These are phyloP conservation scores for Saururus chinensis DNA, from an alignment of 164 flowering plant species.

Conservation along the genomic window DNA sequence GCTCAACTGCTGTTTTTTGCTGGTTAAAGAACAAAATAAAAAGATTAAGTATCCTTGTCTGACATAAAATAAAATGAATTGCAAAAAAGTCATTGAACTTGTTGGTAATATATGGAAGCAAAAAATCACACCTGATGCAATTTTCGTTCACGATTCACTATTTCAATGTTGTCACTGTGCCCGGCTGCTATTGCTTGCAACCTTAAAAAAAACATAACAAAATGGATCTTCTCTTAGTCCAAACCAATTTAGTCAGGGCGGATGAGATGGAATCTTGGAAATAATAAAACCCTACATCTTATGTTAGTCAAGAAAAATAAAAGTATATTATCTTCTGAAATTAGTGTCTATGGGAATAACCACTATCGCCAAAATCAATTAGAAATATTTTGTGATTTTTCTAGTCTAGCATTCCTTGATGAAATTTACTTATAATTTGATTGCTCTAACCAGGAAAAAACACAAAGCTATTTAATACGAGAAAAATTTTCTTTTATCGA, in stretches of 20 bases:
- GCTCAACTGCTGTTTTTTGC: slow-evolving; percentile 89
- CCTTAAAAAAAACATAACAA: slow-evolving; percentile 20
- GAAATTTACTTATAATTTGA: too few relatives aligned
- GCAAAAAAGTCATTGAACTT: neutral
- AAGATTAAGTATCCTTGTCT: neutral
- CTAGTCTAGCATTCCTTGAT: too few relatives aligned
- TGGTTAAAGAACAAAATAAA: slow-evolving; percentile 21
- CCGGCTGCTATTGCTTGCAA: slow-evolving; percentile 57
- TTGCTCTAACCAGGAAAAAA: too few relatives aligned
- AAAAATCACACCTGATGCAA: slow-evolving; percentile 70
- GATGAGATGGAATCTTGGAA: neutral
- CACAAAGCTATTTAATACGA: too few relatives aligned
- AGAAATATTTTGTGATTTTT: too few relatives aligned
- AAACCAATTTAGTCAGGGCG: neutral
- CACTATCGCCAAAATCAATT: too few relatives aligned
- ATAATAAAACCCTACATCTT: too few relatives aligned
- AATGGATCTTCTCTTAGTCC: neutral
- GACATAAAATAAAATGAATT: neutral
- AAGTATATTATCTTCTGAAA: neutral
- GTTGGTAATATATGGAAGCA: neutral
- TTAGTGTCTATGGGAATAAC: too few relatives aligned
- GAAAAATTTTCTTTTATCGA: too few relatives aligned
- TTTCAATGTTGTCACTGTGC: slow-evolving; percentile 65
- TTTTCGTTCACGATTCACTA: slow-evolving; percentile 86
- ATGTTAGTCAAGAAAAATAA: neutral